Percentiles rank a stretch among this genome's conserved stretches.
phyloP scores from a whole-genome alignment of 768 basidiomycete genomes.

The button mushroom (Agaricus bisporus) region DNA sequence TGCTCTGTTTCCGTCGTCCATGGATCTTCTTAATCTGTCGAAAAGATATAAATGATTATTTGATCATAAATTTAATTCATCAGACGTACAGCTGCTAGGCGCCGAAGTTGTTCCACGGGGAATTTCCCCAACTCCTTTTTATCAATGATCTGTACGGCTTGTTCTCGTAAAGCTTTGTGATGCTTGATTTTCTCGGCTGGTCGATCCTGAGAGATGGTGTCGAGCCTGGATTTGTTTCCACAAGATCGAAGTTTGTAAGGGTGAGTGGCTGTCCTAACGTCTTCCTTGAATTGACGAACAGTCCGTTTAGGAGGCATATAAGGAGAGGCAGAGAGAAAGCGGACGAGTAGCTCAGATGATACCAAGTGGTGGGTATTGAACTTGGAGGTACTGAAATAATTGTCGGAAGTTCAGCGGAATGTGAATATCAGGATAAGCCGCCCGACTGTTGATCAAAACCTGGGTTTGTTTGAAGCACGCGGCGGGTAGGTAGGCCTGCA shows the following conservation, averaged over 20 bases:
- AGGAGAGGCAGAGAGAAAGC: neutral
- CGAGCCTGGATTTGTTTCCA: neutral
- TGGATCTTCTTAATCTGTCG: constrained; percentile 3
- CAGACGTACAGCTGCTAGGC: neutral
- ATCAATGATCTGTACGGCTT: constrained; percentile 1
- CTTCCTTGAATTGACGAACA: neutral
- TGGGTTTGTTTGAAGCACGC: too few relatives aligned
- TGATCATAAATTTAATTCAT: neutral
- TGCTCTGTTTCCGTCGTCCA: constrained; percentile 6
- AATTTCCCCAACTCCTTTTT: constrained; percentile 3
- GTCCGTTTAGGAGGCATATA: constrained; percentile 3
- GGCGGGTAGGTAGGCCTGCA: too few relatives aligned
- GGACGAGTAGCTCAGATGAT: neutral
- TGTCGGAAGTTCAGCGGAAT: too few relatives aligned
- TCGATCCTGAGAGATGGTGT: neutral
- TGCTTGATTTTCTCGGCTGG: constrained; percentile 5
- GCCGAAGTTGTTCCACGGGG: constrained; percentile 6
- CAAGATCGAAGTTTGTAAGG: constrained; percentile 5
- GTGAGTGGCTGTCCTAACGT: neutral
- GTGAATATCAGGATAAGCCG: too few relatives aligned
- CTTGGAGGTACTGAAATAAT: too few relatives aligned
- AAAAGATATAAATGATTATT: neutral
- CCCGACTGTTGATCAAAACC: too few relatives aligned
- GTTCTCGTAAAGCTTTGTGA: constrained; percentile 5
- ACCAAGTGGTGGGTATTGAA: neutral